Base-by-base conservation (phyloP, 495 filamentous ascomycete species). In the Aspergillus sclerotiicarbonarius region DNA sequence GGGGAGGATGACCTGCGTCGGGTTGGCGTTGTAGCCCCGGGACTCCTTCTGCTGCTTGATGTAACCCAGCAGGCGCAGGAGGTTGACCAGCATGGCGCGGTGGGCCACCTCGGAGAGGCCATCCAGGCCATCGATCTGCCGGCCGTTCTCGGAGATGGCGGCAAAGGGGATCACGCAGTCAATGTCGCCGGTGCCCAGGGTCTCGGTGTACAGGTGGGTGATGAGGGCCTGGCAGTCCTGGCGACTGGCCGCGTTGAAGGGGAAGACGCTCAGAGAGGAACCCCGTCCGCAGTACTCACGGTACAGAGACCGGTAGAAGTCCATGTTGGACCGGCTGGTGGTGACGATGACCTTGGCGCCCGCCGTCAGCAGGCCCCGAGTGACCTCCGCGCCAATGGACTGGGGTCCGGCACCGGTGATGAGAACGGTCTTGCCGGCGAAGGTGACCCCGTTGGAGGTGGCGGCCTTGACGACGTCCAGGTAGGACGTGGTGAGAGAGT, bases 61-160 rank as follows among this genome's bases (percentile, higher is more conserved):
- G 60, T 76, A 83, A 53, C 93, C 93, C 51, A 98, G 81, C 41
- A 98, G 84, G 54, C 93, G 88, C 51, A 97, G 82, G 1, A 96
- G 76, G 68, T 98, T 98, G 59, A 92, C 96, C 73, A 98, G 80
- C 93, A 98, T 97, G 76, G 96, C 94, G 51, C 93, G 90, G 68
- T 97, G 93, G 57, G 94, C 94, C 59, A 96, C 84, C 76, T 98
- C 93, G 4, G 93, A 96, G 74, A 92, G 93, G 57, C 90, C 95
- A 76, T 98, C 93, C 58, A 98, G 89, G 61, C 84, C 86, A 64
- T 97, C 92, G 59, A 98, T 96, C 74, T 97, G 91, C 58, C 93
- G 92, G 44, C 93, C 93, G 65, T 94, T 94, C 75, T 96, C 91
- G 4, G 92, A 87, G 56, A 97, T 97, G 61, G 93, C 93, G 54